phyloP scores from a whole-genome alignment of 768 basidiomycete species.

The Phanerochaete carnosa region DNA sequence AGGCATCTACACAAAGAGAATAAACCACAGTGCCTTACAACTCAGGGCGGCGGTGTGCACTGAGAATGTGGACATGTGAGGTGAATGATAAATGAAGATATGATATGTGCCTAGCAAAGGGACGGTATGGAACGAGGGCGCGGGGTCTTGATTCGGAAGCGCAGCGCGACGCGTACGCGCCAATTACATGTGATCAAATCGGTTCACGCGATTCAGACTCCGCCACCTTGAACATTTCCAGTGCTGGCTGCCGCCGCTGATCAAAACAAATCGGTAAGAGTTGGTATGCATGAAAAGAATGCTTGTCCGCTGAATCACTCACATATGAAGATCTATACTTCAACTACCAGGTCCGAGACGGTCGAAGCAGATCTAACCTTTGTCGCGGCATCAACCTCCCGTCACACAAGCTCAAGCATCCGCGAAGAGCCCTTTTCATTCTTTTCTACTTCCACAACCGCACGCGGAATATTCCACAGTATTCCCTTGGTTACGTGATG shows the following conservation, averaged over 20 bases:
- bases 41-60: conserved; percentile 71
- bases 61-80: conserved; percentile 28
- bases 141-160: neutral
- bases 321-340: too few species aligned
- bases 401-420: conserved; percentile 10
- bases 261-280: too few species aligned
- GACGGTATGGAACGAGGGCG: neutral
- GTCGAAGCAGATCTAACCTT: too few species aligned
- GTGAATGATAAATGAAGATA: neutral
- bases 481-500: conserved; percentile 11
- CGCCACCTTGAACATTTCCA: neutral
- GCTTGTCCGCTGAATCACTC: neutral
- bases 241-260: too few species aligned
- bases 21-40: conserved; percentile 35
- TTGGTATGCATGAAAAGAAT: neutral
- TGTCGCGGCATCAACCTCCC: neutral
- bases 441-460: neutral
- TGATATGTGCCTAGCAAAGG: too few species aligned
- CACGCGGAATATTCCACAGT: neutral
- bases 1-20: neutral
- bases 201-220: neutral
- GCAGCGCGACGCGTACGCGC: conserved; percentile 7
- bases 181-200: neutral
- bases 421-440: neutral
- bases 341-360: too few species aligned